Evolutionary conservation across 2,329 filamentous ascomycete genomes (phyloP).

Genomic region (Ophiocordyceps camponoti-saundersi): DNA sequence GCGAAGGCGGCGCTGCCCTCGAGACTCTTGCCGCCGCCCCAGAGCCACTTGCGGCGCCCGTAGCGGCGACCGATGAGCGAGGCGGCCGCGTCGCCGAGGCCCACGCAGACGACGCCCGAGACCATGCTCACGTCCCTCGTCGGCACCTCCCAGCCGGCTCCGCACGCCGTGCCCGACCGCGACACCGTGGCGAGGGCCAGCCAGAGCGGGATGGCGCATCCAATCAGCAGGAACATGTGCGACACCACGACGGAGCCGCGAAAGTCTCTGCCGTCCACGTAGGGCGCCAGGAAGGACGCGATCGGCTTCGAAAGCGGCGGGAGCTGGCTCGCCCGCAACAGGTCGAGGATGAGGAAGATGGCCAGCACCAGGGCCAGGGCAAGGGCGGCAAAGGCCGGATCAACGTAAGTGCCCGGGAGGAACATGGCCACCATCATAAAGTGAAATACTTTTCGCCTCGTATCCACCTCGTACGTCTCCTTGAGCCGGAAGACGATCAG

Average conservation of each 20-base stretch:
- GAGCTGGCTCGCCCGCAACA: conserved; percentile 79
- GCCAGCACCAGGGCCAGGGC: conserved; percentile 66
- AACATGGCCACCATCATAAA: conserved; percentile 98
- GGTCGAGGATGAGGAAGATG: conserved; percentile 74
- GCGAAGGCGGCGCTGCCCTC: conserved; percentile 78
- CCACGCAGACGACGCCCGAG: conserved; percentile 82
- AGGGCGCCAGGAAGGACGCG: conserved; percentile 75
- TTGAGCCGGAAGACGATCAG: conserved; percentile 59
- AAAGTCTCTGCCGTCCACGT: conserved; percentile 86
- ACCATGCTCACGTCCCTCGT: conserved; percentile 75
- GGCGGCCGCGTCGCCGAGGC: conserved; percentile 85
- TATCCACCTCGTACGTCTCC: conserved; percentile 77
- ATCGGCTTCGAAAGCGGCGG: conserved; percentile 78
- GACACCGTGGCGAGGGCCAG: conserved; percentile 57
- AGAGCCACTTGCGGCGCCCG: conserved; percentile 82
- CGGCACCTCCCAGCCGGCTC: conserved; percentile 59
- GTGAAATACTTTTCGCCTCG: conserved; percentile 90
- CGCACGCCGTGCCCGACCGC: conserved; percentile 35
- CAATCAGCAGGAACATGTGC: conserved; percentile 89
- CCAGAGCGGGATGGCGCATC: conserved; percentile 91
- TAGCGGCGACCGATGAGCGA: conserved; percentile 77
- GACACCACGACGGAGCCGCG: conserved; percentile 88
- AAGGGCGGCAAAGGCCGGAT: conserved; percentile 68
- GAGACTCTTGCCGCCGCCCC: conserved; percentile 90
- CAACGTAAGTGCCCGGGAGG: conserved; percentile 69